These are phyloP conservation scores for Pelargonium nanum DNA, from an alignment of 345 rosid species.

Conservation along the genomic window DNA sequence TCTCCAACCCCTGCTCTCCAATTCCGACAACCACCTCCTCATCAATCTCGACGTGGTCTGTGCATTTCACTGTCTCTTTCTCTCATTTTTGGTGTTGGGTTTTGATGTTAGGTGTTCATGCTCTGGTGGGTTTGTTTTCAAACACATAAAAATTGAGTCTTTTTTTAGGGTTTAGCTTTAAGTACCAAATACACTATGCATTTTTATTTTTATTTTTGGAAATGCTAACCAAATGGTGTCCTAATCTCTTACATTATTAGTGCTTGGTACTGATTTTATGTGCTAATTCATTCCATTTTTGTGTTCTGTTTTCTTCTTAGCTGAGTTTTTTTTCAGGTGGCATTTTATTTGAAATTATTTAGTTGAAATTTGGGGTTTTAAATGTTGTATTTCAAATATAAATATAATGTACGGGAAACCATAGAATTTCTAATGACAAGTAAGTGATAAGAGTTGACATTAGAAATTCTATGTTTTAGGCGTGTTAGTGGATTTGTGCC, in stretches of 20 bases:
- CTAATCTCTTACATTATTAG: neutral
- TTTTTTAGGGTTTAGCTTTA: neutral
- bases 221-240: neutral
- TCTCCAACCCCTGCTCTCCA: slow-evolving; percentile 50
- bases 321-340: neutral
- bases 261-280: neutral
- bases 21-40: slow-evolving; percentile 54
- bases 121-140: too few species aligned
- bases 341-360: too few species aligned
- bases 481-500: too few species aligned
- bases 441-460: too few species aligned
- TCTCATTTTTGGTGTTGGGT: neutral
- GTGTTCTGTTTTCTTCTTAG: neutral
- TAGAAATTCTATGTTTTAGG: too few species aligned
- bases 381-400: too few species aligned
- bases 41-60: slow-evolving; percentile 68
- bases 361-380: too few species aligned
- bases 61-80: neutral
- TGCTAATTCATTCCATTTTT: neutral
- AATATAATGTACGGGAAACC: too few species aligned
- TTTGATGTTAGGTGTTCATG: neutral
- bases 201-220: too few species aligned
- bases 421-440: too few species aligned
- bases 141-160: neutral
- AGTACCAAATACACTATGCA: too few species aligned